A percentile compares a stretch with the other conserved stretches of the same genome.
Conservation (phyloP, 1,284 basidiomycete species). For the Trichosporon ovoides region DNA sequence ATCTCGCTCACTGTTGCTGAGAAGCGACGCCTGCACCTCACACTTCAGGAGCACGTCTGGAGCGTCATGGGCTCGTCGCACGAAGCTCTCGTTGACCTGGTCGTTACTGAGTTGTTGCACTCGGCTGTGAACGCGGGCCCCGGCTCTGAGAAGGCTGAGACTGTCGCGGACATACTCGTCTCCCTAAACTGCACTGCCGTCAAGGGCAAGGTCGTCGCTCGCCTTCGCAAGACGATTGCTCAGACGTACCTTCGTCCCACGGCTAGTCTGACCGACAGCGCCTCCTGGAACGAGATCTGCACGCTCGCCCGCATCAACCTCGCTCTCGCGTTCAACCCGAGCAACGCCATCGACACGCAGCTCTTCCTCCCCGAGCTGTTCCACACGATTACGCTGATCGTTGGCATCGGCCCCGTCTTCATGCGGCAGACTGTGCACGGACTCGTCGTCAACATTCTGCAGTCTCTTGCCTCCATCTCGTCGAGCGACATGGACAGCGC, state of each 20-base stretch:
- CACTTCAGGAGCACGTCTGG: constrained; percentile 71
- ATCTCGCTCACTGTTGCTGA: constrained; percentile 69
- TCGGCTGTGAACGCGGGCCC: constrained; percentile 73
- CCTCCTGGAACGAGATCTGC: constrained; percentile 77
- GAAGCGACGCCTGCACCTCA: constrained; percentile 59
- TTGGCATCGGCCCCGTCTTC: constrained; percentile 64
- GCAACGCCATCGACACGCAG: constrained; percentile 61
- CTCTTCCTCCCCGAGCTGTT: constrained; percentile 75
- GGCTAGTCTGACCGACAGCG: constrained; percentile 61
- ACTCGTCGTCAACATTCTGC: constrained; percentile 71
- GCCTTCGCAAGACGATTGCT: constrained; percentile 71
- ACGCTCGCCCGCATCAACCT: constrained; percentile 68
- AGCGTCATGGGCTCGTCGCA: constrained; percentile 65
- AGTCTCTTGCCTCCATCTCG: constrained; percentile 54
- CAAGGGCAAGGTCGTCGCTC: constrained; percentile 68
- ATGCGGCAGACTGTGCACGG: constrained; percentile 76
- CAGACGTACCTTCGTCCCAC: constrained; percentile 64
- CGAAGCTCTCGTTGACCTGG: constrained; percentile 60
- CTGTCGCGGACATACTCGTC: constrained; percentile 66
- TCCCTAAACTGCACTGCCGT: constrained; percentile 70
- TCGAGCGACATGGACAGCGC: constrained; percentile 35
- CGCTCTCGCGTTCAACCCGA: constrained; percentile 64
- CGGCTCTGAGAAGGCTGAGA: constrained; percentile 67
- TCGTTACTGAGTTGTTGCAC: constrained; percentile 70
- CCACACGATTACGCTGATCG: constrained; percentile 68